Evolutionary conservation across 169 alveolate species (phyloP), one percentile per base, ranked within the genome.

Genomic region (Theileria parva): DNA sequence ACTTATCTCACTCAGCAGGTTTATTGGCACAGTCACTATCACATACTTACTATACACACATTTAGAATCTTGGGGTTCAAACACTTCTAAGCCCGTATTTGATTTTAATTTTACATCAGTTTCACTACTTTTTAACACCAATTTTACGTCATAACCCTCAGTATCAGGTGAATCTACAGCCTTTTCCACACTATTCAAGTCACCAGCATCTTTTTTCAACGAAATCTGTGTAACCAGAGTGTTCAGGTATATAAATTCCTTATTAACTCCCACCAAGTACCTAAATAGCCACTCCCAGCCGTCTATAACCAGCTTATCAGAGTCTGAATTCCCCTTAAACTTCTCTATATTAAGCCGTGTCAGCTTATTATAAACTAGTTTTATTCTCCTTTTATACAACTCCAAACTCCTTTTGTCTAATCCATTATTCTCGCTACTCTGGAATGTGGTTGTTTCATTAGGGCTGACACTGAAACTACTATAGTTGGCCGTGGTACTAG

Each of bases 201-300:
- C 81, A 0, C 81, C 76, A 32, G 32, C 66, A 15, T 67, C 72
- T 6, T 28, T 80, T 61, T 23, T 17, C 57, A 32, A 19, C 13
- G 0, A 11, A 23, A 91, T 85, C 8, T 76, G 32, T 8, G 80
- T 77, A 4, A 88, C 93, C 30, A 66, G 80, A 13, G 94, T 80
- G 30, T 85, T 87, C 23, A 87, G 48, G 64, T 85, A 86, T 23
- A 91, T 80, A 23, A 59, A 48, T 39, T 70, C 32, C 57, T 86
- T 88, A 6, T 87, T 30, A 55, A 79, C 71, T 27, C 78, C 78
- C 17, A 86, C 76, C 27, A 91, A 30, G 27, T 59, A 68, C 44
- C 81, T 74, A 25, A 91, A 76, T 59, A 91, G 53, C 94, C 94
- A 91, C 65, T 86, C 89, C 94, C 94, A 91, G 13, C 94, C 94